Conservation (phyloP, 2,329 filamentous ascomycete genomes). For the Hypocreales sp. region DNA sequence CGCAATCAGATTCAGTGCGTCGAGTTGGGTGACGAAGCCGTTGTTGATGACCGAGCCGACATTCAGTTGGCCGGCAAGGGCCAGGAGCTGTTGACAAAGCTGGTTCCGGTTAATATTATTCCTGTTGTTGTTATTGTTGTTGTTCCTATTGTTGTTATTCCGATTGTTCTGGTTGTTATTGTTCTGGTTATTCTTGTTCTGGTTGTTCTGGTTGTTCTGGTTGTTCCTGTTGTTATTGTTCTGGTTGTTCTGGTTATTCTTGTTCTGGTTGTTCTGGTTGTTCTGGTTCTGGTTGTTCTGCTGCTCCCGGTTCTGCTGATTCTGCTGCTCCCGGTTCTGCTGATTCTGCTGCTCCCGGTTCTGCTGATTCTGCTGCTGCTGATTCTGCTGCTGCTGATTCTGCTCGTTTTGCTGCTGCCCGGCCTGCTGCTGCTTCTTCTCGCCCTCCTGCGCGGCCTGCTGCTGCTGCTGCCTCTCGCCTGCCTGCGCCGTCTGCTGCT, state of each 20-base stretch:
- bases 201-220: background rate
- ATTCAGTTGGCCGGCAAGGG: too few relatives aligned
- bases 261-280: background rate
- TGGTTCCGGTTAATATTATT: too few relatives aligned
- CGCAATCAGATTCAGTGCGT: too few relatives aligned
- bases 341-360: constrained; percentile 1
- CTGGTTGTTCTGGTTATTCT: background rate
- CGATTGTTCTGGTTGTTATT: constrained; percentile 2
- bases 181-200: constrained; percentile 3
- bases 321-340: background rate
- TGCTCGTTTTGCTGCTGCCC: background rate
- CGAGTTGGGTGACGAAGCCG: too few relatives aligned
- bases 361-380: background rate
- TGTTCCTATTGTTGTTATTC: constrained; percentile 7
- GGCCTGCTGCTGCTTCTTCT: constrained; percentile 2
- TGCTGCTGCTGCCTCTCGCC: background rate
- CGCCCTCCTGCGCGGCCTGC: background rate
- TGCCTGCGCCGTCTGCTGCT: background rate
- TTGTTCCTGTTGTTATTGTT: background rate
- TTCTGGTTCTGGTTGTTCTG: too few relatives aligned
- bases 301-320: background rate
- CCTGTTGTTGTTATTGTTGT: background rate
- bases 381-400: background rate
- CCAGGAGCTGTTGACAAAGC: too few relatives aligned
- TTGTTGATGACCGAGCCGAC: too few relatives aligned